Percentiles rank a stretch among this genome's conserved stretches.
Conservation (phyloP, 768 basidiomycete genomes). For the Termitomyces sp. region DNA sequence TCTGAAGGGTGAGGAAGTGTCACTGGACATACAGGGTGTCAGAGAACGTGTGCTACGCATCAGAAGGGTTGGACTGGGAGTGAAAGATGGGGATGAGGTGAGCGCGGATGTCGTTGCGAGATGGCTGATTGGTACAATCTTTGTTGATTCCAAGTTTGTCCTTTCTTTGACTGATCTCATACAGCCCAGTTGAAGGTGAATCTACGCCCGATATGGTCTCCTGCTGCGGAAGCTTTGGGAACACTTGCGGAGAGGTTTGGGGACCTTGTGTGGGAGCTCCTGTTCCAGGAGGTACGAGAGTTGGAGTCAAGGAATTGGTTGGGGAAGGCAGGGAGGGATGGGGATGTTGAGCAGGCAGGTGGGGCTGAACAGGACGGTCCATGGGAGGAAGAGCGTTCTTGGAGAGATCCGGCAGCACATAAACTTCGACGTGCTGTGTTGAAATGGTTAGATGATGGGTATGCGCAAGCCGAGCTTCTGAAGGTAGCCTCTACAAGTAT, state of each 20-base stretch:
- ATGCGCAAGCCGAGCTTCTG: slow-evolving; percentile 25
- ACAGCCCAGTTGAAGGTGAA: slow-evolving; percentile 94
- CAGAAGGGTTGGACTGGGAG: slow-evolving; percentile 62
- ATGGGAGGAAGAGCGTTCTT: slow-evolving; percentile 72
- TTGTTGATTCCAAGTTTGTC: background rate
- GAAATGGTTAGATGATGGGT: slow-evolving; percentile 44
- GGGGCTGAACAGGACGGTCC: slow-evolving; percentile 32
- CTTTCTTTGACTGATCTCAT: background rate
- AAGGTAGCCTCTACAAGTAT: slow-evolving; percentile 27
- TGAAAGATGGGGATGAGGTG: slow-evolving; percentile 52
- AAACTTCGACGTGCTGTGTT: slow-evolving; percentile 49
- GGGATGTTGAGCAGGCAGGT: slow-evolving; percentile 8
- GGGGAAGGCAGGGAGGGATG: slow-evolving; percentile 11
- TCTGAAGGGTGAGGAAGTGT: slow-evolving; percentile 77
- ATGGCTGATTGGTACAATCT: slow-evolving; percentile 69
- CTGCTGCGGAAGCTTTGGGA: slow-evolving; percentile 68
- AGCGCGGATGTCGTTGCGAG: slow-evolving; percentile 63
- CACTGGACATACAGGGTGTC: slow-evolving; percentile 76
- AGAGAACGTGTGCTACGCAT: slow-evolving; percentile 84
- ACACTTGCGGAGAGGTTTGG: slow-evolving; percentile 54
- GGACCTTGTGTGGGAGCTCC: slow-evolving; percentile 66
- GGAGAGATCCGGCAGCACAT: slow-evolving; percentile 75
- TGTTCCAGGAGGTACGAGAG: slow-evolving; percentile 43
- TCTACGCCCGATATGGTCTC: slow-evolving; percentile 85
- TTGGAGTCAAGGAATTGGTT: slow-evolving; percentile 19